Conservation (phyloP, 2,329 filamentous ascomycete genomes). For the Stagonosporopsis cucurbitacearum region DNA sequence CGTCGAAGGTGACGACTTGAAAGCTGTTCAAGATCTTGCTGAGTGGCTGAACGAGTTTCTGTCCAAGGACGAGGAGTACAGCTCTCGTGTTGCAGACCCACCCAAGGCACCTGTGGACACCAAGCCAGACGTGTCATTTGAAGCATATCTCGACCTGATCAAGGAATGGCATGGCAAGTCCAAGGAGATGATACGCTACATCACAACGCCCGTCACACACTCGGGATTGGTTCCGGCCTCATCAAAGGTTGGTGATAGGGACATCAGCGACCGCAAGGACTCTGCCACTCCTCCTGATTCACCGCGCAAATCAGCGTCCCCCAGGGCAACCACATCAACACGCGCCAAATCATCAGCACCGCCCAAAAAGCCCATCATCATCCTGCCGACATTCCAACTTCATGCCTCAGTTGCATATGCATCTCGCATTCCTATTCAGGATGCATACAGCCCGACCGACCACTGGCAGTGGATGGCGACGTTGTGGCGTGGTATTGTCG, state of each 20-base stretch:
- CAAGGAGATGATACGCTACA: slow-evolving; percentile 69
- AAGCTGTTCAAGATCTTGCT: slow-evolving; percentile 70
- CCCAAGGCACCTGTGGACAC: slow-evolving; percentile 51
- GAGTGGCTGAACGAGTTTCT: slow-evolving; percentile 65
- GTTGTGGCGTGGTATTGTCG: slow-evolving; percentile 85
- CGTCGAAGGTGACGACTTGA: slow-evolving; percentile 74
- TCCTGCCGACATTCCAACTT: slow-evolving; percentile 82
- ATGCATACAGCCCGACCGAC: slow-evolving; percentile 80
- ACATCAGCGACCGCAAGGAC: slow-evolving; percentile 22
- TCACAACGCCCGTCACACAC: slow-evolving; percentile 47
- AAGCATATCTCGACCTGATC: slow-evolving; percentile 71
- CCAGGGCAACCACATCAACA: slow-evolving; percentile 11
- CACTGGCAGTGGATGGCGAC: slow-evolving; percentile 99
- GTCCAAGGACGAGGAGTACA: slow-evolving; percentile 59
- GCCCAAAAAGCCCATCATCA: slow-evolving; percentile 67
- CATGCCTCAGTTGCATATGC: slow-evolving; percentile 79
- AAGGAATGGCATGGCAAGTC: slow-evolving; percentile 78
- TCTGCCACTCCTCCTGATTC: slow-evolving; percentile 24
- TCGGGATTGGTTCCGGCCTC: slow-evolving; percentile 5
- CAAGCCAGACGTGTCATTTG: slow-evolving; percentile 46
- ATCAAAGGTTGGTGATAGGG: slow-evolving; percentile 21
- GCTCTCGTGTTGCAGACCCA: slow-evolving; percentile 58
- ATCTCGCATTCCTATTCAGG: slow-evolving; percentile 73
- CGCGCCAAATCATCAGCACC: slow-evolving; percentile 11
- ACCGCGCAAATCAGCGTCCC: background rate